Base-by-base conservation (phyloP, 2,329 filamentous ascomycete species). In the Sporothrix sp. region DNA sequence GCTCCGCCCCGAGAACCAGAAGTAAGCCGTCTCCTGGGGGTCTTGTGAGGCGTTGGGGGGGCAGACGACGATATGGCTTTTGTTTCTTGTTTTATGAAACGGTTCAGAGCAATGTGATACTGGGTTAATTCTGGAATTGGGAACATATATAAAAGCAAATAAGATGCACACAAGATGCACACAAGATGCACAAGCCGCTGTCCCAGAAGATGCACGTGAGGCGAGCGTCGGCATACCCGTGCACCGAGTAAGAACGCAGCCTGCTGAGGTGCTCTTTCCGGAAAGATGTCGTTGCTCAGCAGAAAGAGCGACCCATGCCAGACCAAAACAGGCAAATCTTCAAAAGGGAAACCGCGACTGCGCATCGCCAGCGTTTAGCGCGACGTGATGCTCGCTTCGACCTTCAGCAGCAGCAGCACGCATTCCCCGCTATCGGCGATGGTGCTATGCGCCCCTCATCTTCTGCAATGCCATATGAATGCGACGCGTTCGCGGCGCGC, bases 1-100 rank as follows among this genome's bases (percentile, higher is more conserved):
- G 65, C 85, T 93, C 67, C 85, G 87, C 66, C 87, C 86, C 60
- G 86, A 93, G 78, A 91, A 91, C 79, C 80, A 85, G 72, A 84
- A 86, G 72, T 87, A 83, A 75, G 56, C 4, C 7, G 14, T 21
- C 14, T 42, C 36, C 18, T 25, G 37, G 38, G 10, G n/a, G n/a
- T 21, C 11, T 27, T 37, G 5, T 16, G 23, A 8, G 25, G 13
- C 21, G 18, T 7, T 10, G 39, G 38, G 30, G 21, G n/a, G 11
- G 20, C 8, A 11, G n/a, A 33, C 38, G 30, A 30, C 21, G 27
- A 10, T 46, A 32, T 32, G 32, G 23, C 37, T 37, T 51, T 16
- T 18, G 25, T 32, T 45, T 42, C 7, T 42, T 32, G 28, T 33
- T 38, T 45, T 43, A 28, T 28, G 25, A 28, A 28, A 28, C 25